Evolutionary conservation across 805 yeast species (phyloP), one percentile per base, ranked within the genome.

Genomic region (Lipomyces sp.): DNA sequence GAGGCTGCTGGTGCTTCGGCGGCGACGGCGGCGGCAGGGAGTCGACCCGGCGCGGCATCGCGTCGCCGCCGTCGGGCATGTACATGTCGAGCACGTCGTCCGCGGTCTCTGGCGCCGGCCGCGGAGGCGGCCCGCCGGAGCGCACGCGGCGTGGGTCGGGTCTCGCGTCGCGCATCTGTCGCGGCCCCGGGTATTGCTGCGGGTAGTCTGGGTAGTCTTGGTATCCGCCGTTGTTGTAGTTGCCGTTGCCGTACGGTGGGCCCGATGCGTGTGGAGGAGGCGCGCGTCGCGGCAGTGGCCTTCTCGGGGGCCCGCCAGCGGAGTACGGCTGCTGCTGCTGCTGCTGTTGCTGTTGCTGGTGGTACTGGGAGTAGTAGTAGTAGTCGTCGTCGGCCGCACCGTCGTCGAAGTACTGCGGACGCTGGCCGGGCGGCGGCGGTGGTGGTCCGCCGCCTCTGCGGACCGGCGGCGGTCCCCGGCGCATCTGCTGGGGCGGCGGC

Each of bases 31-130:
- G 7, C n/a, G 31, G 3, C 23, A 11, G 14, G 26, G 23, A 2
- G 29, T 26, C 21, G n/a, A n/a, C n/a, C n/a, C n/a, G n/a, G n/a
- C n/a, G n/a, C n/a, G n/a, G n/a, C n/a, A n/a, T n/a, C n/a, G n/a
- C n/a, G n/a, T n/a, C n/a, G n/a, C n/a, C n/a, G n/a, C n/a, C n/a
- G 23, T 23, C 35, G 36, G 19, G 32, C 19, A 46, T 14, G 22
- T 46, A 46, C 36, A 39, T 23, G 18, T 46, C 45, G 18, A 46
- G 26, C 19, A 46, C 50, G 18, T 46, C 45, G 28, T 46, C 44
- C 22, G 28, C 45, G 4, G 39, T 18, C 11, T 35, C 29, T 8
- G 31, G 13, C 6, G 35, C 11, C 16, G 6, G 10, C 13, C 6
- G 24, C 39, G 22, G 39, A 5, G 24, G 4, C 14, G 16, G 4